Evolutionary conservation across 495 filamentous ascomycete species (phyloP).

Genomic region (Penicillium lividum): DNA sequence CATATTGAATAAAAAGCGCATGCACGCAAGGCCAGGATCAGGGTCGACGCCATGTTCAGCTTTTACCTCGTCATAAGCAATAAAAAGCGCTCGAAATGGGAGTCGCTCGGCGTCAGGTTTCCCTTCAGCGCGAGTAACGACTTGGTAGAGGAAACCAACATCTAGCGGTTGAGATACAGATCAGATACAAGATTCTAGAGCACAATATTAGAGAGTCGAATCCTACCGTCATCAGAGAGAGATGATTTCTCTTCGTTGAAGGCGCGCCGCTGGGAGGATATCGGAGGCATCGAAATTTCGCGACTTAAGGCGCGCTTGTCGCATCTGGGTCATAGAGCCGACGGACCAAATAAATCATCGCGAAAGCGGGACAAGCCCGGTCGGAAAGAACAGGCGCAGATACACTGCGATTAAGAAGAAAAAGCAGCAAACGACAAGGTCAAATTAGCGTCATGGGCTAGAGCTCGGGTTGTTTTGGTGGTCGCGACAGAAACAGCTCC

Average conservation of each 20-base stretch:
- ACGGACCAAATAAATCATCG: conserved; percentile 47
- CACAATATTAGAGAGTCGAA: not conserved
- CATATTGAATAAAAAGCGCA: conserved; percentile 80
- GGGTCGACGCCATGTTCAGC: conserved; percentile 64
- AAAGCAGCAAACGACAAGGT: conserved; percentile 6
- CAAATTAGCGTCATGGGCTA: conserved; percentile 2
- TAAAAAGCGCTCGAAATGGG: conserved; percentile 78
- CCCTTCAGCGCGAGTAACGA: conserved; percentile 69
- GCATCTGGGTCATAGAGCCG: conserved; percentile 54
- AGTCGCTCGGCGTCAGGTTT: conserved; percentile 62
- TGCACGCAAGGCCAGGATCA: conserved; percentile 71
- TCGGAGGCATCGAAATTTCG: conserved; percentile 61
- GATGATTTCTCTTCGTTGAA: conserved; percentile 49
- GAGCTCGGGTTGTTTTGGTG: conserved; percentile 30
- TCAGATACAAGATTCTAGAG: conserved; percentile 13
- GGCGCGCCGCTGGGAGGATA: conserved; percentile 51
- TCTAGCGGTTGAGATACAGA: conserved; percentile 49
- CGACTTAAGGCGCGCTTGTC: conserved; percentile 54
- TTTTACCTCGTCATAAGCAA: conserved; percentile 73
- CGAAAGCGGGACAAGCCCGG: conserved; percentile 25
- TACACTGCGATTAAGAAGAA: conserved; percentile 18
- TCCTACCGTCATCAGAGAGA: conserved; percentile 65
- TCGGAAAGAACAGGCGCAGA: conserved; percentile 17
- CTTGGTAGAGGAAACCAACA: conserved; percentile 74
- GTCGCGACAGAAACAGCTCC: conserved; percentile 33